Evolutionary conservation across 2,329 filamentous ascomycete genomes (phyloP).

Genomic region (Stagonosporopsis tanaceti): DNA sequence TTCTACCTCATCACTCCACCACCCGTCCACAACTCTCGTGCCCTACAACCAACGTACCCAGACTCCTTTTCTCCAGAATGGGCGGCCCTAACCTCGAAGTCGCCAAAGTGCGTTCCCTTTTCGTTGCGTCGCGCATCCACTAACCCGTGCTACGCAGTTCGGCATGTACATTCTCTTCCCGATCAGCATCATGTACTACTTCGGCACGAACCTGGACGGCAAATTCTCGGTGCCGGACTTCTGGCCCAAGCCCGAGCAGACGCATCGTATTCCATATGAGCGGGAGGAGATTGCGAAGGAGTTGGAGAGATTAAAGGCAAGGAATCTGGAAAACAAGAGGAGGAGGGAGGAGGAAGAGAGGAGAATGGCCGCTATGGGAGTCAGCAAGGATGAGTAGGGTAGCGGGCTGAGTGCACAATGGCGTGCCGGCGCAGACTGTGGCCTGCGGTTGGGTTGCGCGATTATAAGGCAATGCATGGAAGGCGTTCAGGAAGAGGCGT

Average conservation of each 20-base stretch:
- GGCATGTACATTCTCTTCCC: slow-evolving; percentile 99
- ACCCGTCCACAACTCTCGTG: slow-evolving; percentile 2
- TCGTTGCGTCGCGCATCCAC: not conserved
- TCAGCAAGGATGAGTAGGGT: slow-evolving; percentile 26
- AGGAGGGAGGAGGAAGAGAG: slow-evolving; percentile 53
- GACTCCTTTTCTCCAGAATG: slow-evolving; percentile 59
- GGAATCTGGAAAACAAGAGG: slow-evolving; percentile 57
- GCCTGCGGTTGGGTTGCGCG: not conserved
- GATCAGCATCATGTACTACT: slow-evolving; percentile 99
- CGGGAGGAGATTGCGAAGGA: slow-evolving; percentile 84
- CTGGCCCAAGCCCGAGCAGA: slow-evolving; percentile 85
- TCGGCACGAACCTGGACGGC: slow-evolving; percentile 95
- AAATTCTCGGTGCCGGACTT: slow-evolving; percentile 85
- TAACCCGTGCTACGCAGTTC: slow-evolving; percentile 68
- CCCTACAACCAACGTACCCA: not conserved
- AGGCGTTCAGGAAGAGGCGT: slow-evolving; percentile 28
- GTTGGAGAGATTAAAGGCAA: slow-evolving; percentile 72
- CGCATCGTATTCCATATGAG: slow-evolving; percentile 78
- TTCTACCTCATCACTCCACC: slow-evolving; percentile 18
- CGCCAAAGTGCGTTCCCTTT: slow-evolving; percentile 75
- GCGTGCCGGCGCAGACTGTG: not conserved
- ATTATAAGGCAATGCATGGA: slow-evolving; percentile 16
- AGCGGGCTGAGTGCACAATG: not conserved
- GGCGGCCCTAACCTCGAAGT: slow-evolving; percentile 91
- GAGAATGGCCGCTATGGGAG: slow-evolving; percentile 28